Conservation (phyloP, 2,329 filamentous ascomycete genomes). For the Clonostachys byssicola region DNA sequence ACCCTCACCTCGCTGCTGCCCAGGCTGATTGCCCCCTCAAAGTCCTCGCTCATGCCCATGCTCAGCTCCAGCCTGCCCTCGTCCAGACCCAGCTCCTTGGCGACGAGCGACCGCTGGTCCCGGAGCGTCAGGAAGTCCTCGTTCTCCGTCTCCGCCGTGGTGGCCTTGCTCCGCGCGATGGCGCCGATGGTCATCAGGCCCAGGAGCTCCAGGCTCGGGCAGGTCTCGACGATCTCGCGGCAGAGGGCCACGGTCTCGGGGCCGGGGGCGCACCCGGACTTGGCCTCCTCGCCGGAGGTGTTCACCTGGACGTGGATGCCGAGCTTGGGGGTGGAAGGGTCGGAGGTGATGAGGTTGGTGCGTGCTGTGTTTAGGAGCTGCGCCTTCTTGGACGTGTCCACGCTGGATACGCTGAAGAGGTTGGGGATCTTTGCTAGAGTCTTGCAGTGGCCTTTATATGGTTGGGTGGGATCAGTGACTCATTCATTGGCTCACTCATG, state of each 20-base stretch:
- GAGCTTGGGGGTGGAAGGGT: constrained; percentile 41
- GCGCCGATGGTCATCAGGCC: constrained; percentile 98
- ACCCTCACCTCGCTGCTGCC: constrained; percentile 89
- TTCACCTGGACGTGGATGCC: constrained; percentile 91
- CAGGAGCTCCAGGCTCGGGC: constrained; percentile 68
- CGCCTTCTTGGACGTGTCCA: constrained; percentile 87
- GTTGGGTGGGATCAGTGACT: constrained; percentile 1
- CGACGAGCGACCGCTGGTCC: constrained; percentile 68
- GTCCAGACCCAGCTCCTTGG: constrained; percentile 37
- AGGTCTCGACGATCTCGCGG: constrained; percentile 63
- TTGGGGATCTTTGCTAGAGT: constrained; percentile 82
- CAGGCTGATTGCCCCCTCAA: constrained; percentile 77
- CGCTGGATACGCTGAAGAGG: constrained; percentile 85
- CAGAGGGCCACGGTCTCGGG: constrained; percentile 61
- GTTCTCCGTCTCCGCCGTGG: constrained; percentile 75
- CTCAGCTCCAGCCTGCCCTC: constrained; percentile 74
- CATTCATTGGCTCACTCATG: no score
- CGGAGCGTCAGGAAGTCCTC: constrained; percentile 76
- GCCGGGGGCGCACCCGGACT: constrained; percentile 75
- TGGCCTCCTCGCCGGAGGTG: constrained; percentile 82
- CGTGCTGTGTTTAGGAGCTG: constrained; percentile 75
- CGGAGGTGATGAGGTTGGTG: constrained; percentile 43
- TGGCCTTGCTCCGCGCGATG: constrained; percentile 76
- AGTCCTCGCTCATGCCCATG: constrained; percentile 99
- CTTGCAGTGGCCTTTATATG: constrained; percentile 76